Percentiles rank a stretch among this genome's conserved stretches.
Conservation (phyloP, 2,329 filamentous ascomycete species). For the Hymenoscyphus fructigenus region DNA sequence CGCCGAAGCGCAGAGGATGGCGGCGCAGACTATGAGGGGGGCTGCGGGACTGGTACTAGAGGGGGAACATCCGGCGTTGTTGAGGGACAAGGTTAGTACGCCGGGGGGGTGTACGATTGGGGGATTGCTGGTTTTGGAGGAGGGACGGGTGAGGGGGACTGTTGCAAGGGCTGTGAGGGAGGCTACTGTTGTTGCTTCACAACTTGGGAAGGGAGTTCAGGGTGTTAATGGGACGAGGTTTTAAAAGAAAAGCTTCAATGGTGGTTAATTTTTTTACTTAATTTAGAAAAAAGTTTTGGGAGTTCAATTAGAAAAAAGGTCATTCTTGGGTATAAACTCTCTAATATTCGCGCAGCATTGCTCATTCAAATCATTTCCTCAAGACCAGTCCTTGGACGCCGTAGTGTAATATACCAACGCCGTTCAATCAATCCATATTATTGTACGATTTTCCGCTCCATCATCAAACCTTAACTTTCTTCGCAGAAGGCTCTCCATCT, state of each 20-base stretch:
- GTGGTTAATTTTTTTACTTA: too few species aligned
- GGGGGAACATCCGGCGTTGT: slow-evolving; percentile 72
- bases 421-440: not conserved
- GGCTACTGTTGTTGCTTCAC: slow-evolving; percentile 67
- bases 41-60: slow-evolving; percentile 65
- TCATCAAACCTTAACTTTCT: slow-evolving; percentile 25
- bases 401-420: not conserved
- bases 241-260: slow-evolving; percentile 21
- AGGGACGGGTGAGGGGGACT: slow-evolving; percentile 66
- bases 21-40: slow-evolving; percentile 75
- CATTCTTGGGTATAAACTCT: slow-evolving; percentile 2
- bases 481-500: slow-evolving; percentile 24
- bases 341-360: not conserved
- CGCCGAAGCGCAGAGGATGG: slow-evolving; percentile 72
- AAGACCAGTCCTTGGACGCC: not conserved
- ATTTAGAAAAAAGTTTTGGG: too few species aligned
- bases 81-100: slow-evolving; percentile 75
- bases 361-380: slow-evolving; percentile 1
- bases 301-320: not conserved
- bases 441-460: not conserved
- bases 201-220: slow-evolving; percentile 54
- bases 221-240: slow-evolving; percentile 49
- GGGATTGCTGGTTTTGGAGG: slow-evolving; percentile 71
- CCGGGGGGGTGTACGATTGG: slow-evolving; percentile 78
- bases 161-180: slow-evolving; percentile 69